phyloP scores from a whole-genome alignment of 2,329 filamentous ascomycete genomes.

The Albophoma yamanashiensis region DNA sequence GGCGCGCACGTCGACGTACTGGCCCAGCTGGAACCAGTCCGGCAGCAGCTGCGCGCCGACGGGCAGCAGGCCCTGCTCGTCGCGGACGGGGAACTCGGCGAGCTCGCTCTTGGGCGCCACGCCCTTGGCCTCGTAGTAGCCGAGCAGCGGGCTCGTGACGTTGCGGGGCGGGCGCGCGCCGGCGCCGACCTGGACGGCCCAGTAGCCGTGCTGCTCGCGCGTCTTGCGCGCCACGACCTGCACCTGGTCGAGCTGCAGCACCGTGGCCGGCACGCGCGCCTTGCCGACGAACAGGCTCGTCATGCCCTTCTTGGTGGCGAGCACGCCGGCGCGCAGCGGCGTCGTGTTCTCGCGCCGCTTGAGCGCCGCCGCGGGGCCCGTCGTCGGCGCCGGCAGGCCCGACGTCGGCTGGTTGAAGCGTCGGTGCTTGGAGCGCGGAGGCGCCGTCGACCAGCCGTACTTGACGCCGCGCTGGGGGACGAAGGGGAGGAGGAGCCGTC shows the following conservation, averaged over 20 bases:
- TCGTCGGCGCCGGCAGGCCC: slow-evolving; percentile 44
- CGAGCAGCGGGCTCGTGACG: slow-evolving; percentile 71
- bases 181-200: slow-evolving; percentile 79
- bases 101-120: slow-evolving; percentile 77
- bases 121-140: slow-evolving; percentile 75
- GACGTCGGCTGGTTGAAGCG: slow-evolving; percentile 50
- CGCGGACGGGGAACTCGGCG: slow-evolving; percentile 77
- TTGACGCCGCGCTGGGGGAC: slow-evolving; percentile 39
- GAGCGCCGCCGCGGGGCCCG: slow-evolving; percentile 50
- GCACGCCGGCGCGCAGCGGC: slow-evolving; percentile 63
- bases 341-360: slow-evolving; percentile 47
- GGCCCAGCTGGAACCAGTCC: slow-evolving; percentile 85
- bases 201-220: slow-evolving; percentile 73
- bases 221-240: slow-evolving; percentile 87
- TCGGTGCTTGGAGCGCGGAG: slow-evolving; percentile 38
- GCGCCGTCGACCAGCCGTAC: slow-evolving; percentile 50
- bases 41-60: slow-evolving; percentile 69
- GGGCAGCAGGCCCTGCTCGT: slow-evolving; percentile 59
- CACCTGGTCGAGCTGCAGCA: slow-evolving; percentile 86
- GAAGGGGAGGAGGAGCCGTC: slow-evolving; percentile 33
- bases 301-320: slow-evolving; percentile 93
- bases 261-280: slow-evolving; percentile 73
- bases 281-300: slow-evolving; percentile 78
- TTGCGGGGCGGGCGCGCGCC: slow-evolving; percentile 67
- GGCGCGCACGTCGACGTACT: slow-evolving; percentile 78